Evolutionary conservation across 352 stramenopile genomes (phyloP).

Genomic region (Pythium periplocum): DNA sequence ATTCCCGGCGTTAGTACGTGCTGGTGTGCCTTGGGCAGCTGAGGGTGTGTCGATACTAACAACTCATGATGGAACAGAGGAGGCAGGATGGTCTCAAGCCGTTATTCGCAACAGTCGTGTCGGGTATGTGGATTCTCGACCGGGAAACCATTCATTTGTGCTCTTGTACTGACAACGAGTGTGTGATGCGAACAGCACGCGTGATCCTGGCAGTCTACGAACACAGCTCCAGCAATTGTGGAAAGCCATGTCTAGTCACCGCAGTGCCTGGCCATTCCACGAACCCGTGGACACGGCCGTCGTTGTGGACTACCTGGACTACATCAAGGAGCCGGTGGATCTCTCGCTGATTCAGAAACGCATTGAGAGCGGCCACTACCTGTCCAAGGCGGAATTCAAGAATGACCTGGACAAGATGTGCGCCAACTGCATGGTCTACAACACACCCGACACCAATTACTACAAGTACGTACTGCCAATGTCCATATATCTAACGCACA

Average conservation of each 20-base stretch:
- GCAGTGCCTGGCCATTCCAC: slow-evolving; percentile 96
- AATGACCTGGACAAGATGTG: slow-evolving; percentile 96
- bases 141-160: not conserved
- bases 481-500: no score
- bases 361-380: slow-evolving; percentile 85
- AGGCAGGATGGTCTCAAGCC: slow-evolving; percentile 80
- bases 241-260: slow-evolving; percentile 91
- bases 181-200: slow-evolving; percentile 30
- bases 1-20: slow-evolving; percentile 83
- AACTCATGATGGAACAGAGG: slow-evolving; percentile 33
- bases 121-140: slow-evolving; percentile 31
- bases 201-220: slow-evolving; percentile 78
- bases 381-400: slow-evolving; percentile 89
- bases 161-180: not conserved
- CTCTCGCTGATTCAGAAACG: slow-evolving; percentile 78
- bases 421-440: slow-evolving; percentile 97
- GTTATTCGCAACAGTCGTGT: slow-evolving; percentile 85
- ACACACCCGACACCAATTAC: slow-evolving; percentile 94
- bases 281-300: slow-evolving; percentile 94
- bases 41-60: slow-evolving; percentile 3
- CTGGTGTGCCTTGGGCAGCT: not conserved
- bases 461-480: slow-evolving; percentile 81
- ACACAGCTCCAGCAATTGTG: slow-evolving; percentile 84
- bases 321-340: slow-evolving; percentile 95
- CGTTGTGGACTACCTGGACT: slow-evolving; percentile 96